Conservation (phyloP, 495 filamentous ascomycete genomes). For the Xylaria flabelliformis region DNA sequence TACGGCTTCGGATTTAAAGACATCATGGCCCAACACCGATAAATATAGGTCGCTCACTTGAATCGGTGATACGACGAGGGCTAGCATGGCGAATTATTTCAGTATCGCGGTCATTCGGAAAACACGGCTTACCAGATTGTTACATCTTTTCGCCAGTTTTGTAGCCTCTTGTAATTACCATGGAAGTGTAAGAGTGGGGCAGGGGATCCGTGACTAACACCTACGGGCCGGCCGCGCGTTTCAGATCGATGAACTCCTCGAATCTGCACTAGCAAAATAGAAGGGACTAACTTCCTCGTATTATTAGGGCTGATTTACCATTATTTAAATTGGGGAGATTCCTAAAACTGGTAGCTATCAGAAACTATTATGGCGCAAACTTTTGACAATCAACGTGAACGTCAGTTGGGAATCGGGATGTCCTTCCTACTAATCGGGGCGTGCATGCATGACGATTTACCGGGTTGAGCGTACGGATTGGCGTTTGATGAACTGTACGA, state of each 20-base stretch:
- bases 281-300: background rate
- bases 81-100: background rate
- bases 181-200: background rate
- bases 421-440: too few species aligned
- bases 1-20: background rate
- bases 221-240: slow-evolving; percentile 21
- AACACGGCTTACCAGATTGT: background rate
- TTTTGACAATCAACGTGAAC: background rate
- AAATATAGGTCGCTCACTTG: background rate
- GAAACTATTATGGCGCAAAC: background rate
- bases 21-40: background rate
- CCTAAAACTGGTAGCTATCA: background rate
- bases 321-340: background rate
- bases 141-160: background rate
- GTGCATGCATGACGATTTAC: background rate
- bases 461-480: slow-evolving; percentile 3
- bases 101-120: background rate
- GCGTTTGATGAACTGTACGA: slow-evolving; percentile 19
- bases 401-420: background rate
- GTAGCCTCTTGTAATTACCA: slow-evolving; percentile 18
- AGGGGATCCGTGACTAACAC: background rate
- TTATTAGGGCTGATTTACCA: background rate
- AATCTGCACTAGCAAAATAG: background rate
- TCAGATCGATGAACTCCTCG: slow-evolving; percentile 21
- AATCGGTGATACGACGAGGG: background rate